phyloP scores from a whole-genome alignment of 495 filamentous ascomycete genomes.

The Aspergillus heteromorphus region DNA sequence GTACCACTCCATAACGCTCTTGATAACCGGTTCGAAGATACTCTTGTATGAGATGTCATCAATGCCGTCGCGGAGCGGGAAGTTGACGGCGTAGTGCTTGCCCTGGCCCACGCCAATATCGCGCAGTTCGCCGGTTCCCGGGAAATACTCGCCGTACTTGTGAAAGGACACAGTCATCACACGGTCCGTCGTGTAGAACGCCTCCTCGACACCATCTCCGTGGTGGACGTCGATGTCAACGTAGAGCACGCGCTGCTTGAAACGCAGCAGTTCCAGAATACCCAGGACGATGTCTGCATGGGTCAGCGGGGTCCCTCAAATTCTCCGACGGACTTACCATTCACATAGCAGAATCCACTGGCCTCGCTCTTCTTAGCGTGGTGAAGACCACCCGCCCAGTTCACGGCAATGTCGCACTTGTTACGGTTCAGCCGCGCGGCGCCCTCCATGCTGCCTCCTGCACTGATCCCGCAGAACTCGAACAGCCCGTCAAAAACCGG shows the following conservation, averaged over 20 bases:
- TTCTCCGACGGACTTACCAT: constrained; percentile 51
- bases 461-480: constrained; percentile 96
- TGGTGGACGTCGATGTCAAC: constrained; percentile 99
- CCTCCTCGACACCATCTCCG: constrained; percentile 95
- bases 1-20: constrained; percentile 93
- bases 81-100: constrained; percentile 95
- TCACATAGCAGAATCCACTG: constrained; percentile 97
- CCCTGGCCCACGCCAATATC: constrained; percentile 91
- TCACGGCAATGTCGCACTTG: constrained; percentile 95
- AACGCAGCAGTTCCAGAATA: constrained; percentile 90
- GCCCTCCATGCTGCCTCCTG: constrained; percentile 95
- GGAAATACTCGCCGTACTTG: constrained; percentile 99
- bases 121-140: constrained; percentile 90
- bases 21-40: constrained; percentile 93
- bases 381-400: constrained; percentile 96
- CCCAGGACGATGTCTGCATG: constrained; percentile 85
- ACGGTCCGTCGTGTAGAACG: constrained; percentile 94
- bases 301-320: neutral
- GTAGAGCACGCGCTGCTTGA: constrained; percentile 90
- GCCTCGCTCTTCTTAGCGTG: constrained; percentile 97
- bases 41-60: constrained; percentile 87
- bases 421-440: constrained; percentile 85
- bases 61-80: constrained; percentile 93
- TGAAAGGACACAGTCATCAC: constrained; percentile 99
- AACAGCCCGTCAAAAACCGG: constrained; percentile 97